Conservation (phyloP, 345 rosid species). For the Dipteronia dyeriana region DNA sequence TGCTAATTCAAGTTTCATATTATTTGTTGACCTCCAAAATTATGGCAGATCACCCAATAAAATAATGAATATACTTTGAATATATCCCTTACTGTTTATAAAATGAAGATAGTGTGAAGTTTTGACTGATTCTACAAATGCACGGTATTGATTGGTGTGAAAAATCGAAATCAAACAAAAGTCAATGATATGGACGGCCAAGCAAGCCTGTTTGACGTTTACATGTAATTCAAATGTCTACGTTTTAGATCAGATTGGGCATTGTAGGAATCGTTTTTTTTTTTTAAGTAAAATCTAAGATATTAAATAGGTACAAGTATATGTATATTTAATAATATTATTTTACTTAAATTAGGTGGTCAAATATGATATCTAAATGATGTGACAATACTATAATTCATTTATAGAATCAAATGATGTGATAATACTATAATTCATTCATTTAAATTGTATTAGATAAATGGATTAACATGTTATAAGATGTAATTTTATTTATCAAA, state of each 20-base stretch:
- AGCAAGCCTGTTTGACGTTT: neutral
- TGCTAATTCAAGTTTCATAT: neutral
- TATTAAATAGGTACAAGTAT: no score
- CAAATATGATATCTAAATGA: no score
- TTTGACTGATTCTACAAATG: constrained; percentile 24
- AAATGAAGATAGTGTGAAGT: neutral
- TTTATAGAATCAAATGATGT: no score
- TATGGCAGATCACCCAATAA: neutral
- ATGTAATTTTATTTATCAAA: no score
- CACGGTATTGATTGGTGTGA: constrained; percentile 21
- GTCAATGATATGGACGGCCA: constrained; percentile 34
- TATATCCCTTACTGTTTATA: neutral
- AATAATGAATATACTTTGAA: neutral
- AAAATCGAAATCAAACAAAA: neutral
- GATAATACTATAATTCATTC: no score
- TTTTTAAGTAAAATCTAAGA: no score
- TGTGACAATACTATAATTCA: no score
- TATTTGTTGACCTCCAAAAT: neutral
- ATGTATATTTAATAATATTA: no score
- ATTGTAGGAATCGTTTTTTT: neutral
- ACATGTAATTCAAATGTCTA: neutral
- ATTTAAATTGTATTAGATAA: no score
- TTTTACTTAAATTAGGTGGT: no score
- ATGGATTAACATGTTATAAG: no score
- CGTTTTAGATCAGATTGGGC: neutral